phyloP scores from a whole-genome alignment of 2,329 filamentous ascomycete genomes.

The Fusarium sp. region DNA sequence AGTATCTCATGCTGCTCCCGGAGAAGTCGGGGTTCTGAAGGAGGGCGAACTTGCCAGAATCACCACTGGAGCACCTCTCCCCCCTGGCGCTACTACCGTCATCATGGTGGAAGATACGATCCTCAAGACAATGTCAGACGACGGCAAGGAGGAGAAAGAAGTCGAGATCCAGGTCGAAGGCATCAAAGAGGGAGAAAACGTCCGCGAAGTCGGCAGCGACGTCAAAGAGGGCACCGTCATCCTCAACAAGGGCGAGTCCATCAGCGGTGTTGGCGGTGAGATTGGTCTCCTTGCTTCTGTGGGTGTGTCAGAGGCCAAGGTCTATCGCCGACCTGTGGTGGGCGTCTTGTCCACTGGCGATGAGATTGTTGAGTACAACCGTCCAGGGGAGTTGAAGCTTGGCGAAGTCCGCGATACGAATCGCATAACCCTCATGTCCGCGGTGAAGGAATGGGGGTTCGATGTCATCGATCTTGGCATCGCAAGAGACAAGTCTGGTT shows the following conservation, averaged over 20 bases:
- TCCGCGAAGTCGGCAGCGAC: slow-evolving; percentile 92
- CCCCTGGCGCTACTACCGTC: slow-evolving; percentile 88
- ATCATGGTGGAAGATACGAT: slow-evolving; percentile 94
- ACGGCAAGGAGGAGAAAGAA: slow-evolving; percentile 86
- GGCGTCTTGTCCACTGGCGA: slow-evolving; percentile 95
- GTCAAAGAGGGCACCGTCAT: slow-evolving; percentile 77
- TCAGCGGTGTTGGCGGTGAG: slow-evolving; percentile 89
- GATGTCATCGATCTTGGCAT: slow-evolving; percentile 88
- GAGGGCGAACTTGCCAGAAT: slow-evolving; percentile 87
- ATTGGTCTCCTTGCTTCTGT: slow-evolving; percentile 90
- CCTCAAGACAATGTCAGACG: slow-evolving; percentile 79
- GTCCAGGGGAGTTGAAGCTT: slow-evolving; percentile 70
- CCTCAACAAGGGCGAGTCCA: slow-evolving; percentile 81
- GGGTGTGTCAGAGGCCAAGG: slow-evolving; percentile 76
- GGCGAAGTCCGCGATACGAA: slow-evolving; percentile 97
- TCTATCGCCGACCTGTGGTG: slow-evolving; percentile 82
- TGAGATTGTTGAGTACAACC: slow-evolving; percentile 84
- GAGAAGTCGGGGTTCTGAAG: slow-evolving; percentile 72
- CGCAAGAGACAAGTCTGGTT: slow-evolving; percentile 77
- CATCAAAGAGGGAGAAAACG: slow-evolving; percentile 84
- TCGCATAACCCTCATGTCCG: slow-evolving; percentile 85
- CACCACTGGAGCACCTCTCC: slow-evolving; percentile 93
- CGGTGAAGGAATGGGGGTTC: slow-evolving; percentile 80
- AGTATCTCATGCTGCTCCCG: slow-evolving; percentile 85
- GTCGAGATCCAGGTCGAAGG: slow-evolving; percentile 86